phyloP scores from a whole-genome alignment of 1,284 basidiomycete genomes.

The Pterulicium gracile region DNA sequence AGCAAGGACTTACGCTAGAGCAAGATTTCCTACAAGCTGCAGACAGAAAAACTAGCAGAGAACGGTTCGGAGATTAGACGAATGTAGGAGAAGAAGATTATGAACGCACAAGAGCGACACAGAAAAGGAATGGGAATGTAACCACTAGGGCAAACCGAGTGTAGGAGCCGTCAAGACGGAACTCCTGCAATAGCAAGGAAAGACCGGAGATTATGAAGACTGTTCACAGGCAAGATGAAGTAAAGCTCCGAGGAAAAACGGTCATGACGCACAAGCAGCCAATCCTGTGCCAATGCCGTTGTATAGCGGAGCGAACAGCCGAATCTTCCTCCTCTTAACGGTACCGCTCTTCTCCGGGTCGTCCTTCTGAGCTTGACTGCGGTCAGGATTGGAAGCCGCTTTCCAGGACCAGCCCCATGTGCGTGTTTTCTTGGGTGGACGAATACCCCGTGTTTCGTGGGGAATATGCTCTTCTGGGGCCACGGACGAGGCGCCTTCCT shows the following conservation, averaged over 20 bases:
- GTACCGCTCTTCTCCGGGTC: constrained; percentile 25
- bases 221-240: constrained; percentile 17
- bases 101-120: constrained; percentile 56
- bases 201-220: constrained; percentile 49
- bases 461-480: neutral
- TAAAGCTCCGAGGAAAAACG: constrained; percentile 3
- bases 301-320: constrained; percentile 65
- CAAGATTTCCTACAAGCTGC: constrained; percentile 57
- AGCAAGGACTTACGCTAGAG: constrained; percentile 33
- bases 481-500: constrained; percentile 1
- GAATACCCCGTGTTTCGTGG: neutral
- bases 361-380: constrained; percentile 3
- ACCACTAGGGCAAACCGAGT: constrained; percentile 52
- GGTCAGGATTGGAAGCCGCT: neutral
- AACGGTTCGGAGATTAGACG: neutral
- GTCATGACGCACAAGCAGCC: constrained; percentile 47
- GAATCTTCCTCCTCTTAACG: constrained; percentile 25
- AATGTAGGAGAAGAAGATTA: neutral
- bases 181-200: constrained; percentile 53
- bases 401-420: constrained; percentile 26
- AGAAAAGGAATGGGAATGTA: constrained; percentile 60
- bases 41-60: constrained; percentile 52
- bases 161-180: constrained; percentile 52
- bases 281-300: constrained; percentile 59
- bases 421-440: neutral